Base-by-base conservation (phyloP, 1,284 basidiomycete species). In the Gymnopus androsaceus region DNA sequence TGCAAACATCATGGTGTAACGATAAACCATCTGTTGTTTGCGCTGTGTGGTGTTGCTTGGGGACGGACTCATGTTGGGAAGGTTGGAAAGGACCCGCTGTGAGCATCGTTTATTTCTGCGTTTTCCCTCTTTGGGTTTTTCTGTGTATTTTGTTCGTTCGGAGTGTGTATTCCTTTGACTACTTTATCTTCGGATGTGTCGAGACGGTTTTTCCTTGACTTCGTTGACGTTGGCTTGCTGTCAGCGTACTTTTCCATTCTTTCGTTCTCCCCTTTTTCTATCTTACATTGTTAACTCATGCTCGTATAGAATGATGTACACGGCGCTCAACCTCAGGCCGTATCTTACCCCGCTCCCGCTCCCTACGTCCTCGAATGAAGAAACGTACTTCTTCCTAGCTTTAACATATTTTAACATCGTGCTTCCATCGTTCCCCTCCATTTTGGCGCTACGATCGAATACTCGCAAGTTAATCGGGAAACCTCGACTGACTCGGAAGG, bases 371-470 rank as follows among this genome's bases (percentile, higher is more conserved):
- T n/a, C n/a, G n/a, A n/a, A n/a, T n/a, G n/a, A n/a, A n/a, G n/a
- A n/a, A 15, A 42, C 41, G 12, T 74, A 74, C 63, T 78, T 75
- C 71, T 77, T 76, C 64, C 69, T 81, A 11, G 77, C 79, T 1
- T 70, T 81, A 25, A 75, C 76, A 3, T 81, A 80, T 64, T 80
- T 78, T 67, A 82, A 79, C 61, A 70, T 82, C 56, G 72, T 79
- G 34, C 72, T 82, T 14, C 79, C 80, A 6, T 67, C 75, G 6
- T 78, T 80, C 57, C 2, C 38, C 49, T 27, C 66, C 61, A 6
- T 75, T 83, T 59, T 83, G 80, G 80, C 70, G 74, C 51, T 74
- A 80, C 21, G 76, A 78, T 2, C 64, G 64, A 5, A 57, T 57
- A 25, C 75, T n/a, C n/a, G n/a, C n/a, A n/a, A n/a, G n/a, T n/a